Conservation (phyloP, 257 asterid genomes). For the Penstemon barbatus region DNA sequence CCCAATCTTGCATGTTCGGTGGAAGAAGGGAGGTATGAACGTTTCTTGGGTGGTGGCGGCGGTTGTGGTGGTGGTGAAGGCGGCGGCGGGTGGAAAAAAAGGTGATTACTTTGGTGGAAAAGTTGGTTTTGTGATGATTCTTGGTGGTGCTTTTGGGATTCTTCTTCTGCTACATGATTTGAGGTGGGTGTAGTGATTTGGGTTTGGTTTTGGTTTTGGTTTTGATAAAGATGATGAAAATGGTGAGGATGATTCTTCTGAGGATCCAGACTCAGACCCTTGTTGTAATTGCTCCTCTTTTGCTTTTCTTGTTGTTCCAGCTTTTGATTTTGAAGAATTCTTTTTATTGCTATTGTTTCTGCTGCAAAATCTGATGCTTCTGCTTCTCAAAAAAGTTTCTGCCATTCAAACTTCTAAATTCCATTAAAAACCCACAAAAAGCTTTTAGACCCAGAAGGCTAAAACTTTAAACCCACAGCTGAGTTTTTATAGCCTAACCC, state of each 20-base stretch:
- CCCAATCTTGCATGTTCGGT: constrained; percentile 71
- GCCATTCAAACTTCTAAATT: constrained; percentile 55
- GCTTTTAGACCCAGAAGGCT: constrained; percentile 27
- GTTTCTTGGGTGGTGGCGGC: constrained; percentile 50
- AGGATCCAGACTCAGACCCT: constrained; percentile 94
- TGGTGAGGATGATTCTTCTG: constrained; percentile 49
- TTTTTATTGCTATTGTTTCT: constrained; percentile 9
- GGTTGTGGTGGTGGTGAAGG: constrained; percentile 24
- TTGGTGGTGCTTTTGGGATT: constrained; percentile 16
- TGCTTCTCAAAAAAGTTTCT: constrained; percentile 34
- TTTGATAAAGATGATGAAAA: constrained; percentile 35
- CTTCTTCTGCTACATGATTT: constrained; percentile 38
- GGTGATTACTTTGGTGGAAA: constrained; percentile 37
- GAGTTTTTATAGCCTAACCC: constrained; percentile 63
- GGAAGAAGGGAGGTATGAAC: constrained; percentile 40
- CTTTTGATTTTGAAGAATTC: constrained; percentile 41
- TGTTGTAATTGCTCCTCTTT: constrained; percentile 8
- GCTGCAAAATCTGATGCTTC: constrained; percentile 28
- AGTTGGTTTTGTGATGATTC: constrained; percentile 32
- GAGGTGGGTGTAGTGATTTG: constrained; percentile 13
- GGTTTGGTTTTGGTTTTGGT: constrained; percentile 29
- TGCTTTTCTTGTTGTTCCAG: constrained; percentile 58
- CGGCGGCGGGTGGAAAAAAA: constrained; percentile 27
- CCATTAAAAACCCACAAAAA: constrained; percentile 38
- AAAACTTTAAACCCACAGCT: constrained; percentile 1